Base-by-base conservation (phyloP, 177 flowering plant genomes). In the Vitis hybrid region DNA sequence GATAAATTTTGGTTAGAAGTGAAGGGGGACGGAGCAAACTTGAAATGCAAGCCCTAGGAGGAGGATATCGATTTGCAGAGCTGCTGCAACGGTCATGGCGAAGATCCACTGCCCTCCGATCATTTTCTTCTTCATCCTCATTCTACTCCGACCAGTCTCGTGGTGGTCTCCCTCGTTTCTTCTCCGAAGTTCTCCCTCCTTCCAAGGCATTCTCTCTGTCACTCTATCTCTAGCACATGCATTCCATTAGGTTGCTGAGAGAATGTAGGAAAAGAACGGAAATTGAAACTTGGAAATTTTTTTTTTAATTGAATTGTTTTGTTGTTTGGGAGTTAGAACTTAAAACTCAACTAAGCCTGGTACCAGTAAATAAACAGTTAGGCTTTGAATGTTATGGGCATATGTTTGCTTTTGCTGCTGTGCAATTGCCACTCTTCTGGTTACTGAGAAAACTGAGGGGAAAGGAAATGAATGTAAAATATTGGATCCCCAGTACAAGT, bases 101-200 rank as follows among this genome's bases (percentile, higher is more conserved):
- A 51, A 68, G 57, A 65, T 26, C 66, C 26, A 56, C 65, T 1
- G 63, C 15, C 62, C 10, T 82, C 64, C 79, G 86, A 65, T 78
- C 85, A 58, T 81, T 83, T 57, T 82, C 87, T 6, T 68, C 75
- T 50, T 65, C 86, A 3, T 73, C 82, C 6, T 70, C 88, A 8
- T 78, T 70, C 61, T 67, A 71, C 67, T 57, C 81, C 15, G 84
- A 88, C 78, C 99, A 91, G 80, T 91, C 97, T 14, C 93, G 97
- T 56, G 99, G 99, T 3, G 91, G 92, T 45, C 89, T 93, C 59
- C 94, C 99, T 74, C 98, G 98, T 45, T 95, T 95, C 86, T 86
- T 80, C 87, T 91, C 96, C 57, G 78, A 81, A 11, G 72, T 66
- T 45, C 94, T 95, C 23, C 99, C 98, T 51, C 67, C 83, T 66